phyloP scores from a whole-genome alignment of 805 yeast species.

The Metschnikowia continentalis region DNA sequence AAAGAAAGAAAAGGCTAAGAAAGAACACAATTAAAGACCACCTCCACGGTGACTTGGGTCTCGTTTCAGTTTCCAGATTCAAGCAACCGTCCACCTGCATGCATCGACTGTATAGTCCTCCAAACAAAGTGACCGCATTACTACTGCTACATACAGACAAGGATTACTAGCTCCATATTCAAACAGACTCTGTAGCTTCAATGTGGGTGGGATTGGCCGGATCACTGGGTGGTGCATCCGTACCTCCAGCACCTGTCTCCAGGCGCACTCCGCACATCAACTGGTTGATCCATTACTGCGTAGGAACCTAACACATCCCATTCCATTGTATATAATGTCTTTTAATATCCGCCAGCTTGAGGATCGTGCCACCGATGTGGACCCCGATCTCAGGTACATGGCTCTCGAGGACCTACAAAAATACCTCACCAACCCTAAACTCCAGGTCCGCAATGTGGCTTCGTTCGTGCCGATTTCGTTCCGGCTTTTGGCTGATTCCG shows the following conservation, averaged over 20 bases:
- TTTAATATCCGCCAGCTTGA: conserved; percentile 28
- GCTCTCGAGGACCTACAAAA: conserved; percentile 66
- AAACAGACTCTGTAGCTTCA: background rate
- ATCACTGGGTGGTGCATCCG: background rate
- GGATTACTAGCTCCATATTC: too few species aligned
- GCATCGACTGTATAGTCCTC: background rate
- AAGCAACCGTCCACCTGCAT: background rate
- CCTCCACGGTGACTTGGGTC: too few species aligned
- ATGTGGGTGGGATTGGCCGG: background rate
- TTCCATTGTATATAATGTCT: conserved; percentile 3
- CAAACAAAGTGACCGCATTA: background rate
- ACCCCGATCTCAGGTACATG: conserved; percentile 82
- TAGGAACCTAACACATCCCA: background rate
- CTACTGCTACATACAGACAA: too few species aligned
- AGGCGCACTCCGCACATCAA: background rate
- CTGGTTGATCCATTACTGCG: background rate
- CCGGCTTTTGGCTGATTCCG: conserved; percentile 51
- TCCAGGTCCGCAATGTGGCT: conserved; percentile 23
- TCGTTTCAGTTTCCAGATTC: too few species aligned
- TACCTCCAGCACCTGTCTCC: background rate
- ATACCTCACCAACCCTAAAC: conserved; percentile 17
- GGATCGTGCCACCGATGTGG: conserved; percentile 57
- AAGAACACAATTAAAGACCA: conserved; percentile 9
- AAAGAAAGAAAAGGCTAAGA: conserved; percentile 21
- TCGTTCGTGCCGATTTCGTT: conserved; percentile 39